These are phyloP conservation scores for Alternaria atra DNA, from an alignment of 2,329 filamentous ascomycete genomes.

Conservation along the genomic window DNA sequence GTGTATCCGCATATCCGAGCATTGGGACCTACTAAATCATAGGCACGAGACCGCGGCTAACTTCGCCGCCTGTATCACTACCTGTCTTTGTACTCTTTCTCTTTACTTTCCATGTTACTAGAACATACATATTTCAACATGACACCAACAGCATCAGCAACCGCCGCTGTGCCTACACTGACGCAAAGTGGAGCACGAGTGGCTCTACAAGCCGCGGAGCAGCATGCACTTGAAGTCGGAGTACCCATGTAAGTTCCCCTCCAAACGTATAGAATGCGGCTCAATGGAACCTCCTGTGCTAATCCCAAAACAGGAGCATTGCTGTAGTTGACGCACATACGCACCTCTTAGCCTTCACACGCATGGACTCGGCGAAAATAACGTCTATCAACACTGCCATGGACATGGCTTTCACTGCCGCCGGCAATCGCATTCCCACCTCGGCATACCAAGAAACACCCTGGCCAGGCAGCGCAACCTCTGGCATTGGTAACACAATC, in stretches of 20 bases:
- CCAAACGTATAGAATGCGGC: neutral
- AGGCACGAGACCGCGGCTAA: constrained; percentile 16
- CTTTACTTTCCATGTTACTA: constrained; percentile 3
- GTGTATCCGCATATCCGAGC: constrained; percentile 17
- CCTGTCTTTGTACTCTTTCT: constrained; percentile 1
- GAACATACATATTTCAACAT: constrained; percentile 18
- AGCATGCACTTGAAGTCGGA: constrained; percentile 36
- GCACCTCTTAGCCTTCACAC: constrained; percentile 56
- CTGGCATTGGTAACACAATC: constrained; percentile 59
- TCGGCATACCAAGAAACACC: constrained; percentile 61
- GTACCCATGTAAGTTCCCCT: constrained; percentile 43
- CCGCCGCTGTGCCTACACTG: constrained; percentile 36
- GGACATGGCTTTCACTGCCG: constrained; percentile 66
- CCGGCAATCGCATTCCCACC: constrained; percentile 61
- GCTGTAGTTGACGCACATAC: constrained; percentile 55
- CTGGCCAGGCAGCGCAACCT: constrained; percentile 59
- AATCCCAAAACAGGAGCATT: constrained; percentile 53
- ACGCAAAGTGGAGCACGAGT: constrained; percentile 41
- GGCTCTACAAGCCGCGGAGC: constrained; percentile 41
- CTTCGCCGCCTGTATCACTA: constrained; percentile 3
- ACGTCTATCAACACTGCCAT: constrained; percentile 68
- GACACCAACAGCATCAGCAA: constrained; percentile 23
- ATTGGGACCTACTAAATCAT: constrained; percentile 9
- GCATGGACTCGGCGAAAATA: constrained; percentile 58
- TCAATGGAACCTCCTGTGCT: neutral